A percentile compares a stretch with the other conserved stretches of the same genome.
These are phyloP conservation scores for Arachnopeziza araneosa DNA, from an alignment of 2,329 filamentous ascomycete species.

Conservation along the genomic window DNA sequence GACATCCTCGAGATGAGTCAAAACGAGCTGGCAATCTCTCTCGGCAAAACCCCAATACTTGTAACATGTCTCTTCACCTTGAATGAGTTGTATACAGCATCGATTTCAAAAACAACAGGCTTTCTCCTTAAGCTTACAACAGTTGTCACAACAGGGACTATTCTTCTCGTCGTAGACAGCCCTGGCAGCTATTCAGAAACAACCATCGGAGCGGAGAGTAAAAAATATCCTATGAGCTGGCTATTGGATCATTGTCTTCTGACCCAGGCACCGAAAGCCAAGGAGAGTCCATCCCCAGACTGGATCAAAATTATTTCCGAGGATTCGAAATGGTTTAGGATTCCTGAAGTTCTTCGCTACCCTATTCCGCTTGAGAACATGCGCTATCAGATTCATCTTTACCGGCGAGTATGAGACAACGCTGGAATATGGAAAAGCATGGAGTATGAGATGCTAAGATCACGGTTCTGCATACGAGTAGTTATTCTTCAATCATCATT, in stretches of 20 bases:
- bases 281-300: constrained; percentile 29
- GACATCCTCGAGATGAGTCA: constrained; percentile 43
- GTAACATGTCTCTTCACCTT: constrained; percentile 89
- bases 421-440: neutral
- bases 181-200: constrained; percentile 90
- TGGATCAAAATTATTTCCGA: constrained; percentile 75
- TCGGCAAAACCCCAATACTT: constrained; percentile 41
- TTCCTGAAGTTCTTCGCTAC: constrained; percentile 64
- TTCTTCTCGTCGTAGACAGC: constrained; percentile 85
- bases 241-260: constrained; percentile 78
- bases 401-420: constrained; percentile 38
- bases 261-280: constrained; percentile 34
- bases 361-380: constrained; percentile 88
- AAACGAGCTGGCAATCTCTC: constrained; percentile 28
- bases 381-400: constrained; percentile 89
- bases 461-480: neutral
- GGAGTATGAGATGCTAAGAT: neutral
- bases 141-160: constrained; percentile 48
- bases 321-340: constrained; percentile 80
- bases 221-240: constrained; percentile 89
- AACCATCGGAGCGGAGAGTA: constrained; percentile 53
- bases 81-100: constrained; percentile 85
- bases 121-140: constrained; percentile 68
- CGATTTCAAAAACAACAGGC: constrained; percentile 64
- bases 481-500: constrained; percentile 11